Evolutionary conservation across 2,329 filamentous ascomycete genomes (phyloP).

Genomic region (Diaporthe sp.): DNA sequence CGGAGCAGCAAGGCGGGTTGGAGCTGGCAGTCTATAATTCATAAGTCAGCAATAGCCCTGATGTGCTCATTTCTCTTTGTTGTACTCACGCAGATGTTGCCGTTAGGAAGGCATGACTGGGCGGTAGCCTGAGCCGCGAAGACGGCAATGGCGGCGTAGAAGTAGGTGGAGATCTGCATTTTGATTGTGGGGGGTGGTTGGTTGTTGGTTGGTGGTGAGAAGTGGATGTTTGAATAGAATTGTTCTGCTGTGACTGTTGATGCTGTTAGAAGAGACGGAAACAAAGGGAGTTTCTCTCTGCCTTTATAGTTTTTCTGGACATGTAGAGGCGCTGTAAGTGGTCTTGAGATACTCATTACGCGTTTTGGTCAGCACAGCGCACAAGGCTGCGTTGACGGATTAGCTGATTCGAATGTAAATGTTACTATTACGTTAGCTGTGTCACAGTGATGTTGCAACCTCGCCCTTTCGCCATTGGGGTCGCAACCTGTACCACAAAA

Average conservation of each 20-base stretch:
- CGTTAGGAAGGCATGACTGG: background rate
- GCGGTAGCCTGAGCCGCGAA: slow-evolving; percentile 12
- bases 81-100: slow-evolving; percentile 18
- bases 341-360: background rate
- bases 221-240: background rate
- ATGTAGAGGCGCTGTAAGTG: background rate
- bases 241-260: slow-evolving; percentile 2
- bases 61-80: background rate
- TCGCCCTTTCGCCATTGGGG: background rate
- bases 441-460: slow-evolving; percentile 1
- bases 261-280: background rate
- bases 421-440: background rate
- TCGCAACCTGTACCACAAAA: background rate
- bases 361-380: background rate
- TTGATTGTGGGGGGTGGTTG: background rate
- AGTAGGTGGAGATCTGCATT: slow-evolving; percentile 16
- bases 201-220: slow-evolving; percentile 3
- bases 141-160: slow-evolving; percentile 22
- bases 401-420: background rate
- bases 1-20: slow-evolving; percentile 10
- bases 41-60: background rate
- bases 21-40: background rate
- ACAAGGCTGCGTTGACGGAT: background rate
- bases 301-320: slow-evolving; percentile 17
- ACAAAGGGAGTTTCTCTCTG: background rate